These are phyloP conservation scores for Aspergillus niger DNA, from an alignment of 2,329 filamentous ascomycete species.

Conservation along the genomic window DNA sequence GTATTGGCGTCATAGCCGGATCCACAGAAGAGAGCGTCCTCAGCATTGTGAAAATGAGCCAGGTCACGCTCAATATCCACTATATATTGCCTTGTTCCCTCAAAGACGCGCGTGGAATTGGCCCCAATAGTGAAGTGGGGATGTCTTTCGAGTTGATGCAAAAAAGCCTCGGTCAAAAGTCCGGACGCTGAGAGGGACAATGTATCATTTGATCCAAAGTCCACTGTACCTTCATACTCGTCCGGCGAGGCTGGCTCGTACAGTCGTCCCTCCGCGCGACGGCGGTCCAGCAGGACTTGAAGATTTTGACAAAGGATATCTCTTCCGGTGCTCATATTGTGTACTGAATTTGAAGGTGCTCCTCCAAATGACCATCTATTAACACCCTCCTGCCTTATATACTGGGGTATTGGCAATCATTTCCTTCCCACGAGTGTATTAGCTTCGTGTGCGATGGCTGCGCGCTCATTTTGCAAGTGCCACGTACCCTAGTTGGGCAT, in stretches of 20 bases:
- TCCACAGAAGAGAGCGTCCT: conserved; percentile 55
- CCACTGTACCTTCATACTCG: conserved; percentile 9
- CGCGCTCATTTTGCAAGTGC: background rate
- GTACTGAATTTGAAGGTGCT: background rate
- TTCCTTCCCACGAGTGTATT: background rate
- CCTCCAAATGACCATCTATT: background rate
- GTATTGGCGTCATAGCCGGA: conserved; percentile 62
- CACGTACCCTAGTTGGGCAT: background rate
- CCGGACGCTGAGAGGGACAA: conserved; percentile 18
- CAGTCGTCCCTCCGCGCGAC: conserved; percentile 12
- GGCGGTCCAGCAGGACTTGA: conserved; percentile 7
- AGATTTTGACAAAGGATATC: conserved; percentile 13
- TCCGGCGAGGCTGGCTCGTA: conserved; percentile 7
- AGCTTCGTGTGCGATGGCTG: background rate
- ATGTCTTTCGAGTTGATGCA: conserved; percentile 16
- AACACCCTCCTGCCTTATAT: background rate
- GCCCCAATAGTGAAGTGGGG: conserved; percentile 18
- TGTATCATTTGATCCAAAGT: conserved; percentile 23
- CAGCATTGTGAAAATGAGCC: conserved; percentile 55
- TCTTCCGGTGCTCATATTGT: conserved; percentile 8
- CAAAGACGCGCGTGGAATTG: conserved; percentile 13
- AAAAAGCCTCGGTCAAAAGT: conserved; percentile 8
- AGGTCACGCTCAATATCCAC: conserved; percentile 51
- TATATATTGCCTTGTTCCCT: conserved; percentile 17
- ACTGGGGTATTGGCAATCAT: background rate